These are phyloP conservation scores for Exophiala bonariae DNA, from an alignment of 2,329 filamentous ascomycete genomes.

Conservation along the genomic window DNA sequence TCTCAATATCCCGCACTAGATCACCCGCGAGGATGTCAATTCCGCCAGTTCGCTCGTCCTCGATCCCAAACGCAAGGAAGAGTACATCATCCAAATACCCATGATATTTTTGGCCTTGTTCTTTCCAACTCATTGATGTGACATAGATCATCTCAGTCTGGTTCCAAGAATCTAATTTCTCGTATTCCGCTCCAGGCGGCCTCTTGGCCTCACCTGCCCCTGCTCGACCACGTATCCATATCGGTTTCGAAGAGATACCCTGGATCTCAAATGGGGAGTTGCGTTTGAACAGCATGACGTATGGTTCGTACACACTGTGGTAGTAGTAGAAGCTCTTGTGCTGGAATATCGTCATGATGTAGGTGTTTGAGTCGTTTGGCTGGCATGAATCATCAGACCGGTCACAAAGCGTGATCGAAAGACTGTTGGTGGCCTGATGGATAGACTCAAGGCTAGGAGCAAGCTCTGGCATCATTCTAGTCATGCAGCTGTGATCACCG, in stretches of 20 bases:
- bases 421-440: constrained; percentile 62
- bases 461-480: constrained; percentile 45
- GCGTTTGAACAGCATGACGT: constrained; percentile 24
- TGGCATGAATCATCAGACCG: constrained; percentile 47
- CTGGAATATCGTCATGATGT: constrained; percentile 57
- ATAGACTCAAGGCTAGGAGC: constrained; percentile 45
- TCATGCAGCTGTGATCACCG: constrained; percentile 49
- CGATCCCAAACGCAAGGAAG: constrained; percentile 58
- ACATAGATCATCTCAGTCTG: constrained; percentile 60
- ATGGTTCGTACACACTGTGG: constrained; percentile 37
- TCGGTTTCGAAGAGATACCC: constrained; percentile 36
- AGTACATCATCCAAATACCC: constrained; percentile 58
- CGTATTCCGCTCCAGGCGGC: constrained; percentile 1
- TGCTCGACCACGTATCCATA: constrained; percentile 57
- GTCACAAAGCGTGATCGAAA: constrained; percentile 56
- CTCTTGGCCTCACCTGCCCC: constrained; percentile 9
- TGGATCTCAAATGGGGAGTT: constrained; percentile 21
- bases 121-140: constrained; percentile 59
- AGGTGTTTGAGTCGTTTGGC: constrained; percentile 50
- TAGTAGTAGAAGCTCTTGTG: constrained; percentile 52
- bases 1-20: constrained; percentile 45
- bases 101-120: constrained; percentile 49
- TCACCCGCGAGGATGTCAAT: constrained; percentile 56
- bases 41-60: constrained; percentile 50
- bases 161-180: constrained; percentile 19